Evolutionary conservation across 1,139 yeast genomes (phyloP).

Genomic region (Suhomyces guaymorum): DNA sequence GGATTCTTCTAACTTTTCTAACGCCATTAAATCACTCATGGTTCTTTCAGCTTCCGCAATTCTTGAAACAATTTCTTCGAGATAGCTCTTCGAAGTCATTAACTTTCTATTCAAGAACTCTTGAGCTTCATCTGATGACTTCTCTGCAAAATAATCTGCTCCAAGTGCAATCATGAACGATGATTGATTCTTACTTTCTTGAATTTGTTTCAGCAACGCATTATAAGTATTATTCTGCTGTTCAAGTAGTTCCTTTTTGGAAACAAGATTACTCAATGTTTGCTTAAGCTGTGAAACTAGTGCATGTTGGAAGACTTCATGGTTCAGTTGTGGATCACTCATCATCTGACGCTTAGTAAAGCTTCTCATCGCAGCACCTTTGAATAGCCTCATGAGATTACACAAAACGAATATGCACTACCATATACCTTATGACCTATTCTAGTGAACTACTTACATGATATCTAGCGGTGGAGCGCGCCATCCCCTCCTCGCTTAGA

Average conservation of each 20-base stretch:
- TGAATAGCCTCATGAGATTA: no score
- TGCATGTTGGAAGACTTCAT: no score
- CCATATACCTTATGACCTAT: background rate
- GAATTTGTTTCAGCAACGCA: slow-evolving; percentile 12
- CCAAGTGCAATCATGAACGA: slow-evolving; percentile 53
- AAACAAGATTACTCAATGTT: slow-evolving; percentile 17
- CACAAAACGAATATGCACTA: no score
- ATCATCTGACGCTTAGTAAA: no score
- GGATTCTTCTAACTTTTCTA: slow-evolving; percentile 21
- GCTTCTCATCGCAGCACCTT: no score
- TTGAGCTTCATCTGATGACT: slow-evolving; percentile 44
- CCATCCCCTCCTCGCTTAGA: slow-evolving; percentile 22
- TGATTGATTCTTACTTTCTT: slow-evolving; percentile 10
- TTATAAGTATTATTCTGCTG: slow-evolving; percentile 17
- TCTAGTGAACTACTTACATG: background rate
- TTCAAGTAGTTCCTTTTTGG: slow-evolving; percentile 16
- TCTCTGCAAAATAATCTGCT: slow-evolving; percentile 60
- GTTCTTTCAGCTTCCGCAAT: slow-evolving; percentile 48
- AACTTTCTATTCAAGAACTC: slow-evolving; percentile 45
- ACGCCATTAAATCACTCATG: slow-evolving; percentile 30
- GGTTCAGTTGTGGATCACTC: background rate
- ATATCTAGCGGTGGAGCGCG: slow-evolving; percentile 9
- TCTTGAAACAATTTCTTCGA: slow-evolving; percentile 40
- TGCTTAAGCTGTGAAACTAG: slow-evolving; percentile 17
- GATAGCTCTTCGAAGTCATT: slow-evolving; percentile 35